Conservation (phyloP, 1,139 yeast genomes). For the Geotrichum candidum region DNA sequence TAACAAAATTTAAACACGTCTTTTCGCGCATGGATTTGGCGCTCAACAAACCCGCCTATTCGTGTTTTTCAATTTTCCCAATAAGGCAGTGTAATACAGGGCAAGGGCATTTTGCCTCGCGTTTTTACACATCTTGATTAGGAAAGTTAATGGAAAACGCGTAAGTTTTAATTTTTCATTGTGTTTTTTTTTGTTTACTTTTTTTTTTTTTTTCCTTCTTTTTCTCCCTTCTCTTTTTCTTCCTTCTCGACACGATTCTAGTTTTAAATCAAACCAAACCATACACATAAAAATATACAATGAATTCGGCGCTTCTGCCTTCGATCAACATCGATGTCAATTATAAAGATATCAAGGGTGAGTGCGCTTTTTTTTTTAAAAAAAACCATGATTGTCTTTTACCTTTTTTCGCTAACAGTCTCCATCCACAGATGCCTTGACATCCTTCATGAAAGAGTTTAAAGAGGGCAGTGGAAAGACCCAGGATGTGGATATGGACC, state of each 20-base stretch:
- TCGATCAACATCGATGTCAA: conserved; percentile 50
- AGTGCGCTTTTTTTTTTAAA: neutral
- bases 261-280: neutral
- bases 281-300: conserved; percentile 5
- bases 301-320: conserved; percentile 38
- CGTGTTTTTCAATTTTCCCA: neutral
- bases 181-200: neutral
- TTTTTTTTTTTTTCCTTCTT: neutral
- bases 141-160: conserved; percentile 8
- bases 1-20: neutral
- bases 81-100: neutral
- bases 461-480: conserved; percentile 21
- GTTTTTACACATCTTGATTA: neutral
- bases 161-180: neutral
- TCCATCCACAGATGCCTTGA: conserved; percentile 18
- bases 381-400: neutral
- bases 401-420: neutral
- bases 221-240: neutral
- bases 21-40: neutral
- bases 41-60: neutral
- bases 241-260: neutral
- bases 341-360: conserved; percentile 42
- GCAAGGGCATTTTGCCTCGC: neutral
- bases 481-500: conserved; percentile 19
- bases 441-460: conserved; percentile 25